Percentiles rank a stretch among this genome's conserved stretches.
Conservation (phyloP, 768 basidiomycete species). For the Dictyophora rubrovolvata region DNA sequence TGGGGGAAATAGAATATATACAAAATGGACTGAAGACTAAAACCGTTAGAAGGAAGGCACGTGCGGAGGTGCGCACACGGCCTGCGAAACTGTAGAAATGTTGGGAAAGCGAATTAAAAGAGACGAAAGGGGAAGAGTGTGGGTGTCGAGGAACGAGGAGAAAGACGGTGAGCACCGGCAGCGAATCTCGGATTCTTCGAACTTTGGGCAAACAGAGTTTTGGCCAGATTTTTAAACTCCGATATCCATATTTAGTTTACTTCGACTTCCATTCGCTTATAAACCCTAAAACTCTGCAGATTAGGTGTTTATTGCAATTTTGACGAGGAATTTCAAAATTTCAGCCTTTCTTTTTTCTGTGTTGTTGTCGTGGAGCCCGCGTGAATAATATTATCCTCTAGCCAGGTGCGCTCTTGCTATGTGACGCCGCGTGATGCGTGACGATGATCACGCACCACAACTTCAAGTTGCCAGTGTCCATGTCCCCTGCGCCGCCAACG, state of each 20-base stretch:
- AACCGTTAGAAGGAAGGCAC: background rate
- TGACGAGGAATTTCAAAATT: background rate
- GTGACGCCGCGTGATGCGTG: no score
- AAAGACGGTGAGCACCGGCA: background rate
- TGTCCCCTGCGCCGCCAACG: background rate
- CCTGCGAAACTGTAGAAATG: constrained; percentile 1
- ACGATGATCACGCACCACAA: no score
- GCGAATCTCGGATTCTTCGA: background rate
- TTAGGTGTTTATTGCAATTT: background rate
- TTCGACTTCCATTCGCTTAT: background rate
- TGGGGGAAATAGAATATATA: background rate
- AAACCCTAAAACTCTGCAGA: background rate
- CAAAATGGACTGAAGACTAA: background rate
- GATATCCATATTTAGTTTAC: background rate
- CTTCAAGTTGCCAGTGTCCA: background rate
- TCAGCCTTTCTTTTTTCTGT: background rate
- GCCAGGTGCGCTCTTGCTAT: no score
- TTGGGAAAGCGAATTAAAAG: background rate
- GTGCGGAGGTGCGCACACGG: background rate
- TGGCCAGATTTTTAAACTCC: background rate
- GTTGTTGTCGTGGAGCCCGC: background rate
- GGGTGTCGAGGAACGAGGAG: background rate
- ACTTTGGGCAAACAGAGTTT: background rate
- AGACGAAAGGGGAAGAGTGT: background rate
- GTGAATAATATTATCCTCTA: no score